Evolutionary conservation across 2,329 filamentous ascomycete genomes (phyloP).

Genomic region (Alternaria gaisen): DNA sequence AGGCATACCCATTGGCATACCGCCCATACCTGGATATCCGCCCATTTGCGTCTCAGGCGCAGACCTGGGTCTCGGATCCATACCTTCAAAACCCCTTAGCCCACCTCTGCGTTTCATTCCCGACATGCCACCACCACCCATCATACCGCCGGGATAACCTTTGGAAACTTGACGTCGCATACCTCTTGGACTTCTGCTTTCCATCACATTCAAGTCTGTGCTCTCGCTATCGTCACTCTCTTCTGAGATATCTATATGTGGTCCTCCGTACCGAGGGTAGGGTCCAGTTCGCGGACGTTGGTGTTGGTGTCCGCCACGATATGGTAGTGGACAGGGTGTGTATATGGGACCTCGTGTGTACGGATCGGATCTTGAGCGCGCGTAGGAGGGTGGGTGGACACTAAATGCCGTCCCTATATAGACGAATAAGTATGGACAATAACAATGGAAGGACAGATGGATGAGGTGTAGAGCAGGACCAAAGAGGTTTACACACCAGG

Average conservation of each 20-base stretch:
- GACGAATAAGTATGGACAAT: not conserved
- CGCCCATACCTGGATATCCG: constrained; percentile 1
- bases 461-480: not conserved
- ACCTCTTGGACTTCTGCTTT: constrained; percentile 2
- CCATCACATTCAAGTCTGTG: not conserved
- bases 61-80: constrained; percentile 11
- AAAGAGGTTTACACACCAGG: constrained; percentile 11
- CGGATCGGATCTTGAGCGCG: not conserved
- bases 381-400: constrained; percentile 8
- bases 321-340: not conserved
- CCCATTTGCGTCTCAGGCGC: constrained; percentile 9
- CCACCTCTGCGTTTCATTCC: constrained; percentile 2
- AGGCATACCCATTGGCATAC: not conserved
- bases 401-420: constrained; percentile 11
- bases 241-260: constrained; percentile 6
- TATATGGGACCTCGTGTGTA: constrained; percentile 8
- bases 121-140: constrained; percentile 8
- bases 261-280: not conserved
- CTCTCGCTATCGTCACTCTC: constrained; percentile 13
- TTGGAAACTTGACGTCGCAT: not conserved
- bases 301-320: not conserved
- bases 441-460: not conserved
- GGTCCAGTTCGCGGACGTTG: not conserved
- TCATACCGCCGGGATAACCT: not conserved
- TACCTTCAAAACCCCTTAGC: not conserved